Evolutionary conservation across 2,329 filamentous ascomycete species (phyloP), one percentile per base, ranked within the genome.

Genomic region (Sporothrix brunneoviolacea): DNA sequence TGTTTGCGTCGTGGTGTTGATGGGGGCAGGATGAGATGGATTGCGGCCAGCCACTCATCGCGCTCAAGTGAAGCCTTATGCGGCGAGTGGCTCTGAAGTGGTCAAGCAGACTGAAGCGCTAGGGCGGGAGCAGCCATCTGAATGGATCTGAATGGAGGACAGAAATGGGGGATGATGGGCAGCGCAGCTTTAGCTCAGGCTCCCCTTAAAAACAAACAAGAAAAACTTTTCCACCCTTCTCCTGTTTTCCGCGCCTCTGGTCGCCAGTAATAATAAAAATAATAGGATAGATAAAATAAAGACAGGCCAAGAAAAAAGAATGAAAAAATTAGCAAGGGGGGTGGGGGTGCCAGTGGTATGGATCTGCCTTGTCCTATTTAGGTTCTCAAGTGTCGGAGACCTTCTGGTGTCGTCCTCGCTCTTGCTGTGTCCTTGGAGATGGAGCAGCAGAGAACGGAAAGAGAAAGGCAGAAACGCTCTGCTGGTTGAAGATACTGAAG

Each of bases 31-130:
- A 60, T 58, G 37, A 48, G 37, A 48, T 39, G 38, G 38, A 32
- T 19, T 27, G 15, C 28, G 60, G 58, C 60, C 59, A 62, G 64
- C 68, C 69, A 71, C 64, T 70, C 62, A 70, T 59, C 54, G 61
- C 59, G 56, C 59, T 61, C 52, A 63, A 55, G 58, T 55, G 50
- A 58, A 61, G 62, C 60, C 62, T 63, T 62, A 61, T 55, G 57
- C 62, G 62, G 54, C 64, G 62, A 70, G 64, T 71, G 69, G 69
- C 61, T 60, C 58, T 43, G 18, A 39, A 43, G 33, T 16, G 19
- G 24, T 18, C 54, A 55, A 49, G 52, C 48, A 58, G 58, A 58
- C 55, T 60, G 59, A 15, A 63, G 62, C 63, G 62, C 65, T 64
- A 66, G 61, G 62, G 37, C 35, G 40, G 41, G 22, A 48, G 40